Percentiles rank a stretch among this genome's conserved stretches.
phyloP scores from a whole-genome alignment of 2,329 filamentous ascomycete genomes.

The Botryotinia calthae region DNA sequence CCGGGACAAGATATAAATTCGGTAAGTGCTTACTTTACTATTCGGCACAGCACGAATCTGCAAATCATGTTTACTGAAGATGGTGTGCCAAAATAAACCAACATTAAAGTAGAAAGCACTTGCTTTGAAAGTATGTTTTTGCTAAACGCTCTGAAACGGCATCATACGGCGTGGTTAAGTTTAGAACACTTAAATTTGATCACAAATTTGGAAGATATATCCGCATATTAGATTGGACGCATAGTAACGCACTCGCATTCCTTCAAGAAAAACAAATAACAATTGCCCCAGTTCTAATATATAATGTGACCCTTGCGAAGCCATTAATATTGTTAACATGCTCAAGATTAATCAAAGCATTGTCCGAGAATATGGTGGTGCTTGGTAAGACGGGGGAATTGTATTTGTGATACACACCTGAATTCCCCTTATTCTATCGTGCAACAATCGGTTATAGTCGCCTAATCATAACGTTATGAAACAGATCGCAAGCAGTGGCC shows the following conservation, averaged over 20 bases:
- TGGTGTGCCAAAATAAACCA: neutral
- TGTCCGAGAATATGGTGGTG: neutral
- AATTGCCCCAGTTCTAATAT: neutral
- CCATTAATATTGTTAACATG: neutral
- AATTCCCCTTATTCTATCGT: neutral
- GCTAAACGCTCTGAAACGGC: neutral
- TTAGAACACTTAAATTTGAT: neutral
- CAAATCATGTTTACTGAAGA: neutral
- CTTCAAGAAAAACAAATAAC: neutral
- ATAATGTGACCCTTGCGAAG: neutral
- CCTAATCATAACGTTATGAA: neutral
- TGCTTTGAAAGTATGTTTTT: neutral
- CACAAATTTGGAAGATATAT: neutral
- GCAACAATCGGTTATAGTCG: neutral
- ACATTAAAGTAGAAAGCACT: neutral
- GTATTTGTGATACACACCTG: neutral
- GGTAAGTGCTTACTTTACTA: neutral
- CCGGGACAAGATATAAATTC: neutral
- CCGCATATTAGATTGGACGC: neutral
- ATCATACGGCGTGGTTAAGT: neutral
- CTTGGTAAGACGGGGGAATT: neutral
- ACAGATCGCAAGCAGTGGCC: neutral
- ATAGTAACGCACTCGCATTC: neutral
- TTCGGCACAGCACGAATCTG: neutral
- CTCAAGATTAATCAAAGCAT: neutral